phyloP scores from a whole-genome alignment of 371 early-diverging fungal genomes.

The Syncephalis fuscata region DNA sequence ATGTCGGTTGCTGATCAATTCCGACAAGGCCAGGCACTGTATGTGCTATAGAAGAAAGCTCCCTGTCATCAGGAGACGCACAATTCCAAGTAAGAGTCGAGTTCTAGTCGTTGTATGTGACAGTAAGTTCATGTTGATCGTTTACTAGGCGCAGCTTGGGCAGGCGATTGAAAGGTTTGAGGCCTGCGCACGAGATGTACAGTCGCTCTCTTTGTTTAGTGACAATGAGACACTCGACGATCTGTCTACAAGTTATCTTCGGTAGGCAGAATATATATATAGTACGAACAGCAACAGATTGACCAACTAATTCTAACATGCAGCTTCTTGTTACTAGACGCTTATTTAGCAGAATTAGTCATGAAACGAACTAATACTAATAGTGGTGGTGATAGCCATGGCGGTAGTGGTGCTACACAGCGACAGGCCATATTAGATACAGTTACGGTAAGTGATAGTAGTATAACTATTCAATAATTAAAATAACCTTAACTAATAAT shows the following conservation, averaged over 20 bases:
- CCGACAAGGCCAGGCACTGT: slow-evolving; percentile 2
- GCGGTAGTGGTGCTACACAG: no score
- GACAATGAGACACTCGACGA: slow-evolving; percentile 78
- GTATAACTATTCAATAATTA: neutral
- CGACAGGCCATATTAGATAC: slow-evolving; percentile 19
- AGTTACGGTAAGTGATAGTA: slow-evolving; percentile 23
- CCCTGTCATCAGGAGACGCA: slow-evolving; percentile 1
- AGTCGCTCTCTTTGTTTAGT: slow-evolving; percentile 57
- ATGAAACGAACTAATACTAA: slow-evolving; percentile 27
- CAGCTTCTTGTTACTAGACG: slow-evolving; percentile 52
- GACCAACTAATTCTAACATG: neutral
- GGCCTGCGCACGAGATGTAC: slow-evolving; percentile 29
- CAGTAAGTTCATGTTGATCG: neutral
- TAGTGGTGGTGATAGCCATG: slow-evolving; percentile 4
- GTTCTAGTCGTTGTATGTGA: neutral
- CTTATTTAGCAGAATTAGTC: slow-evolving; percentile 55
- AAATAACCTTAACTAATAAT: neutral
- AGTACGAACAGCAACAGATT: neutral
- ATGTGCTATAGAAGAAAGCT: slow-evolving; percentile 1
- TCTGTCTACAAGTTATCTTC: slow-evolving; percentile 62
- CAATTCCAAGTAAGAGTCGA: slow-evolving; percentile 3
- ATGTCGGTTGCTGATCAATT: slow-evolving; percentile 2
- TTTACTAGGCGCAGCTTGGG: slow-evolving; percentile 25
- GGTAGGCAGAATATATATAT: slow-evolving; percentile 12
- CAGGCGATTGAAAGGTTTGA: slow-evolving; percentile 22